Conservation (phyloP, 805 yeast species). For the Zygosaccharomyces bailii region DNA sequence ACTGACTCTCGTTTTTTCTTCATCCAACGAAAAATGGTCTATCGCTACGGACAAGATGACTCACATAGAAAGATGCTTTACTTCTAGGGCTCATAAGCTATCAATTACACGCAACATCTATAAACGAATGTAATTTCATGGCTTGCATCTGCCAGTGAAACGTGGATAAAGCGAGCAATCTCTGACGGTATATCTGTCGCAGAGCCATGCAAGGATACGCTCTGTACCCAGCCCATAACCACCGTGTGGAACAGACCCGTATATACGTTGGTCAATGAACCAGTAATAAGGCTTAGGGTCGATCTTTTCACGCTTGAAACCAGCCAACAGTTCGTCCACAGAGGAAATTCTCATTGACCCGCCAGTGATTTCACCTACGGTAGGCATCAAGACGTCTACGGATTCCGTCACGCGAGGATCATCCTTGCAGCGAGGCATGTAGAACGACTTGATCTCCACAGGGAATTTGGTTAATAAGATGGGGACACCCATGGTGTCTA, state of each 20-base stretch:
- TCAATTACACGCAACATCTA: not conserved
- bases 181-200: slow-evolving; percentile 96
- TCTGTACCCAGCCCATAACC: slow-evolving; percentile 99
- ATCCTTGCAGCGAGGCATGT: slow-evolving; percentile 89
- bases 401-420: slow-evolving; percentile 96
- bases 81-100: not conserved
- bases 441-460: slow-evolving; percentile 93
- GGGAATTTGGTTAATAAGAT: slow-evolving; percentile 94
- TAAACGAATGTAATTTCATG: slow-evolving; percentile 48
- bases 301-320: slow-evolving; percentile 90
- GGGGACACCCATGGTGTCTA: slow-evolving; percentile 90
- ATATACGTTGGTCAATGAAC: slow-evolving; percentile 93
- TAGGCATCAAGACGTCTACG: slow-evolving; percentile 98
- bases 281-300: slow-evolving; percentile 84
- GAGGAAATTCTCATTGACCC: slow-evolving; percentile 96
- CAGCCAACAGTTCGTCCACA: slow-evolving; percentile 78
- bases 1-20: too few species aligned
- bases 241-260: slow-evolving; percentile 98
- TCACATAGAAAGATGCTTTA: not conserved
- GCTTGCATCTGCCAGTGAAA: slow-evolving; percentile 96
- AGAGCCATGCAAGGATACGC: slow-evolving; percentile 96
- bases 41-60: not conserved
- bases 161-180: slow-evolving; percentile 98
- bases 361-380: slow-evolving; percentile 98
- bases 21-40: too few species aligned